phyloP scores from a whole-genome alignment of 2,329 filamentous ascomycete species.

The Biscogniauxia marginata region DNA sequence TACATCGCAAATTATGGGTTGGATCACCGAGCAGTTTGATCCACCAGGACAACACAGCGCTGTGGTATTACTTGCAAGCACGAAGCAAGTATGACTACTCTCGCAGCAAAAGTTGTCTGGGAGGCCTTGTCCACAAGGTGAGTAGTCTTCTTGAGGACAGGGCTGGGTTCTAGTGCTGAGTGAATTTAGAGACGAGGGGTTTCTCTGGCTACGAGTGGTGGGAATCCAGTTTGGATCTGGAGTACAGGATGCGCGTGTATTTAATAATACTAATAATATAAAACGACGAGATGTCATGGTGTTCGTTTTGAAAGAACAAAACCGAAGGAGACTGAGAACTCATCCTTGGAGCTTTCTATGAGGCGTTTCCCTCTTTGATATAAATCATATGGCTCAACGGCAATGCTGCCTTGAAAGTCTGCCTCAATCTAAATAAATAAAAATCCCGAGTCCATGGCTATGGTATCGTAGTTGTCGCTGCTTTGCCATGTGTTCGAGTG shows the following conservation, averaged over 20 bases:
- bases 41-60: slow-evolving; percentile 19
- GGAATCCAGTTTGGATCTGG: background rate
- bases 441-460: background rate
- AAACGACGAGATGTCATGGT: background rate
- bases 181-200: background rate
- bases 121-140: slow-evolving; percentile 12
- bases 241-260: background rate
- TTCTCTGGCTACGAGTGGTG: background rate
- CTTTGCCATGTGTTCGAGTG: background rate
- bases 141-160: slow-evolving; percentile 7
- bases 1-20: slow-evolving; percentile 15
- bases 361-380: background rate
- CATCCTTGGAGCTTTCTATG: background rate
- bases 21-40: slow-evolving; percentile 8
- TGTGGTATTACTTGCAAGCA: slow-evolving; percentile 13
- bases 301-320: background rate
- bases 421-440: no score
- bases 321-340: background rate
- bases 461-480: background rate
- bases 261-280: background rate
- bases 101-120: slow-evolving; percentile 20
- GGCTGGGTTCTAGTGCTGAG: background rate
- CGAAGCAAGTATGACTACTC: slow-evolving; percentile 4
- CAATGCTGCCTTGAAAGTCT: no score
- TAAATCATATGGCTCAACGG: background rate